Base-by-base conservation (phyloP, 495 filamentous ascomycete genomes). In the Penicillium cataractarum region DNA sequence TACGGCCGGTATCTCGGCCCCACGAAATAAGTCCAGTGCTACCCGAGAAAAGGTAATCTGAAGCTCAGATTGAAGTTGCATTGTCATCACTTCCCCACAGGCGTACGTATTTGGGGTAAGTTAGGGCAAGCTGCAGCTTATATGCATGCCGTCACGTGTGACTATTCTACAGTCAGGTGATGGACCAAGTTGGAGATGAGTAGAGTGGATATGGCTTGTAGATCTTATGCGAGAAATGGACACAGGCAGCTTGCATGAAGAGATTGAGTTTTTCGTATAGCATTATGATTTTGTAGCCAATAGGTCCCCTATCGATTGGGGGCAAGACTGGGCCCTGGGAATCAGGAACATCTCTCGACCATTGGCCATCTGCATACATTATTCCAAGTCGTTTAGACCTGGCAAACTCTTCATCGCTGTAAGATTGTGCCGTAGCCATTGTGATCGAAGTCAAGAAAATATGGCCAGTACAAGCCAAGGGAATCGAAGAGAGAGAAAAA, bases 131-230 rank as follows among this genome's bases (percentile, higher is more conserved):
- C 39, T 48, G 37, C 39, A 42, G 33, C 5, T 24, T 39, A 35
- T 12, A 42, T 57, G 55, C 55, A 32, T 13, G 55, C 27, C 27
- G 29, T 57, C 55, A 48, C 40, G 40, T 57, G 55, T 35, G 27
- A 48, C 35, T 40, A 24, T 40, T 21, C 39, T n/a, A 57, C 13
- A 42, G 35, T 37, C 29, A 60, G 56, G 46, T 66, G 60, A 51
- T 59, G 44, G 44, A n/a, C 8, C 21, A 24, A 9, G 24, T 9
- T 48, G 12, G 24, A 29, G 22, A 6, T 13, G 22, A 26, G 12
- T 48, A 4, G 19, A 12, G 8, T 24, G 44, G 44, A 24, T 26
- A 26, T 24, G 8, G 21, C 21, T 27, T 29, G 12, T 50, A n/a
- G 22, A 13, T 42, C n/a, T 50, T 24, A 26, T 29, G 29, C 24